Evolutionary conservation across 257 asterid genomes (phyloP).

Genomic region (Pogostemon cablin): DNA sequence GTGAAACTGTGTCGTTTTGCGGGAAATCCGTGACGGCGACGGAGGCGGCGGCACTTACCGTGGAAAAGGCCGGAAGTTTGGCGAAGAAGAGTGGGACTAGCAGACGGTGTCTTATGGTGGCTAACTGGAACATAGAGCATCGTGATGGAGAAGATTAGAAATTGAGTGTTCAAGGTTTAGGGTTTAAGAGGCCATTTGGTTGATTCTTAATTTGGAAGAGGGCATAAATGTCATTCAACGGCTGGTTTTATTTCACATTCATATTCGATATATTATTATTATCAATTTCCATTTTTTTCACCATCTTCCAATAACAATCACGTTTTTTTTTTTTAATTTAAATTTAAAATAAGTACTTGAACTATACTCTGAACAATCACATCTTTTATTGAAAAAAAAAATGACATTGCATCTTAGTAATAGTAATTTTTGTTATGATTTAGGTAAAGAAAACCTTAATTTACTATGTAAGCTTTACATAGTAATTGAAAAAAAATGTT

Average conservation of each 20-base stretch:
- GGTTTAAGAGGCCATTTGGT: conserved; percentile 32
- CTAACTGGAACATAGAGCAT: conserved; percentile 47
- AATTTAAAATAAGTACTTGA: too few species aligned
- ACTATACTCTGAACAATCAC: too few species aligned
- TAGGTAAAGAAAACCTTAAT: too few species aligned
- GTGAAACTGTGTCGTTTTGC: conserved; percentile 40
- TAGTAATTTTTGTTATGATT: too few species aligned
- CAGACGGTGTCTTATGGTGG: conserved; percentile 37
- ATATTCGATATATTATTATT: too few species aligned
- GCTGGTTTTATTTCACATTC: not conserved
- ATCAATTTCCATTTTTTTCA: too few species aligned
- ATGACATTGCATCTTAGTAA: too few species aligned
- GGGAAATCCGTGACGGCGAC: conserved; percentile 28
- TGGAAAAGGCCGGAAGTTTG: conserved; percentile 28
- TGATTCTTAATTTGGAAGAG: not conserved
- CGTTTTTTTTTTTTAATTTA: too few species aligned
- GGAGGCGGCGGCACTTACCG: conserved; percentile 40
- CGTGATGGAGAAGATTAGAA: conserved; percentile 26
- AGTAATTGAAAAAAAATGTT: too few species aligned
- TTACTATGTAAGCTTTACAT: too few species aligned
- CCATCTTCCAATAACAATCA: too few species aligned
- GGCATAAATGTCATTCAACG: not conserved
- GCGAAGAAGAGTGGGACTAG: conserved; percentile 29
- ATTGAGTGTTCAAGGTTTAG: not conserved
- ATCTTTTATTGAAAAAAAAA: too few species aligned